phyloP scores from a whole-genome alignment of 225 moss, liverwort and hornwort genomes.

The Sphagnum contortum region DNA sequence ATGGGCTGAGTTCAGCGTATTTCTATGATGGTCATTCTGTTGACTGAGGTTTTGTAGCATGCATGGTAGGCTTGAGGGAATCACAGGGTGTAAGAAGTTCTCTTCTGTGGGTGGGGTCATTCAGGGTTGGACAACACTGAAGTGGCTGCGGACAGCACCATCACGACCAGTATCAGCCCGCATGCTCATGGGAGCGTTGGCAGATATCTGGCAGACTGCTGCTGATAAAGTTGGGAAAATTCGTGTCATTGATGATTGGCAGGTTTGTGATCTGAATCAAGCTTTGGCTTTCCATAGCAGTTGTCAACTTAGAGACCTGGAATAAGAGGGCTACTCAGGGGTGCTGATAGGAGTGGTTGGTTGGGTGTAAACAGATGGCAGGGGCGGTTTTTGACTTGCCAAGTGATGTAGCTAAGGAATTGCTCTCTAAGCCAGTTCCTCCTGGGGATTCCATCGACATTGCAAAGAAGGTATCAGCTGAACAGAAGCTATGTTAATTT shows the following conservation, averaged over 20 bases:
- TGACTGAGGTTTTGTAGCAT: too few species aligned
- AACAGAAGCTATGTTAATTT: too few species aligned
- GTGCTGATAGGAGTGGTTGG: background rate
- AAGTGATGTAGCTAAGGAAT: conserved; percentile 57
- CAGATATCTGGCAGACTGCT: conserved; percentile 55
- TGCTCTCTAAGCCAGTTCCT: conserved; percentile 36
- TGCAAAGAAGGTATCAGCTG: conserved; percentile 44
- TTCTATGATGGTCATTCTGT: too few species aligned
- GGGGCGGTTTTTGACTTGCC: conserved; percentile 80
- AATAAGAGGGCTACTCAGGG: too few species aligned
- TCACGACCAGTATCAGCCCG: conserved; percentile 44
- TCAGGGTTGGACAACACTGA: conserved; percentile 60
- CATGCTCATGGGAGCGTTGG: conserved; percentile 55
- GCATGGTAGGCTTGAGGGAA: too few species aligned
- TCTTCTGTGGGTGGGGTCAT: background rate
- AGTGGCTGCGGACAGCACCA: conserved; percentile 38
- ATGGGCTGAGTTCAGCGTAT: too few species aligned
- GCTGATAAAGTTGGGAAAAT: conserved; percentile 74
- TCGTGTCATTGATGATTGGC: conserved; percentile 44
- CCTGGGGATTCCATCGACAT: conserved; percentile 44
- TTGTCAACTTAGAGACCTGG: too few species aligned
- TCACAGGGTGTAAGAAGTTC: too few species aligned
- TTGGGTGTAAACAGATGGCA: conserved; percentile 21
- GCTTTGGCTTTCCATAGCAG: too few species aligned
- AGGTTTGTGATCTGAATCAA: too few species aligned